Base-by-base conservation (phyloP, 306 rosid genomes). In the Cicer arietinum region DNA sequence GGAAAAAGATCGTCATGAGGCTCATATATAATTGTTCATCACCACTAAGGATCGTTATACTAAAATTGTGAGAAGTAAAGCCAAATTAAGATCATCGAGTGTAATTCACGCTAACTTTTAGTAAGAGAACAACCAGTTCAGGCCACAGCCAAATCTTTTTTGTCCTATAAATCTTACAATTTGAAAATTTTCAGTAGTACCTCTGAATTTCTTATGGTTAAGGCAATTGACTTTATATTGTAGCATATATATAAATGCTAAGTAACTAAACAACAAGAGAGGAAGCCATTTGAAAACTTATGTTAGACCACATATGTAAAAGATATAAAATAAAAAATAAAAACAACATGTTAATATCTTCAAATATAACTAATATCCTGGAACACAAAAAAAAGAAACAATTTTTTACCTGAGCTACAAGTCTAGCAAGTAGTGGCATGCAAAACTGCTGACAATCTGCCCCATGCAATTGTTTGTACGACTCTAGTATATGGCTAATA, bases 391-490 rank as follows among this genome's bases (percentile, higher is more conserved):
- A 11, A 13, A 13, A 44, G 6, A 50, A 79, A 77, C 50, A 73
- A 46, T 56, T 30, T 70, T 73, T 62, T 75, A 94, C 99, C 97
- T 94, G 99, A 74, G 97, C 99, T 76, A 89, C 91, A 85, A 94
- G 84, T 70, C 96, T 91, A 75, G 97, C 91, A 72, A 94, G 94
- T 79, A 94, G 86, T 66, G 90, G 89, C 83, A 90, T 83, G 74
- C 95, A 88, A 80, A 86, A 85, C 88, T 90, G 93, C 73, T 84
- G 88, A 78, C 86, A 92, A 50, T 88, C 90, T 76, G 84, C 80
- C 54, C 88, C 88, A 14, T 74, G 69, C 40, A 87, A 80, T 79
- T 88, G 82, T 84, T 86, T 89, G 83, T 79, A 86, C 44, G 96
- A 90, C 76, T 88, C 88, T 10, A 94, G 78, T 78, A 92, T 90